phyloP scores from a whole-genome alignment of 2,329 filamentous ascomycete species.

The Colletotrichum sp. region DNA sequence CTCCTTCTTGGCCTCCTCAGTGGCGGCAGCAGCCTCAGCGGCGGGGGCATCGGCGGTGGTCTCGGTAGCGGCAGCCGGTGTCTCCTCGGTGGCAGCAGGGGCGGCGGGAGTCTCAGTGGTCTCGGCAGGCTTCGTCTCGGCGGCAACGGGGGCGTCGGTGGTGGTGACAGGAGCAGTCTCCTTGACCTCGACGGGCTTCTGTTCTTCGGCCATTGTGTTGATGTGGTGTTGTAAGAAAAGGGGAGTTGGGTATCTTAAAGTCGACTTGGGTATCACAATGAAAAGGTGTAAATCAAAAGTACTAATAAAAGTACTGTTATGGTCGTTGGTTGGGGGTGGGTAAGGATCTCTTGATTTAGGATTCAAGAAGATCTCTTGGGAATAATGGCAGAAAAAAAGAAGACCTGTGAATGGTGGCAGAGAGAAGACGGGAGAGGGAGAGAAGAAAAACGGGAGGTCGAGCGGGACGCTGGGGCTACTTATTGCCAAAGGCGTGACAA shows the following conservation, averaged over 20 bases:
- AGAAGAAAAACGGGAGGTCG: constrained; percentile 30
- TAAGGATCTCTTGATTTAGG: constrained; percentile 31
- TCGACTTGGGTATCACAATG: constrained; percentile 55
- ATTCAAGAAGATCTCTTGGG: constrained; percentile 33
- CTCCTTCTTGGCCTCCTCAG: constrained; percentile 53
- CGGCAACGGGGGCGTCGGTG: constrained; percentile 43
- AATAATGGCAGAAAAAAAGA: constrained; percentile 32
- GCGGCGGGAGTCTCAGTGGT: constrained; percentile 33
- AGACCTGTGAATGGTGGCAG: constrained; percentile 30
- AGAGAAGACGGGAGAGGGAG: constrained; percentile 32
- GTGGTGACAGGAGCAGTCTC: constrained; percentile 51
- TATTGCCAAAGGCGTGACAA: constrained; percentile 33
- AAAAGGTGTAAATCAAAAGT: constrained; percentile 46
- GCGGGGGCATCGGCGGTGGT: constrained; percentile 43
- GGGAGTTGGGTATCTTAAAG: constrained; percentile 42
- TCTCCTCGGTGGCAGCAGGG: constrained; percentile 43
- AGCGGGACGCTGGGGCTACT: constrained; percentile 40
- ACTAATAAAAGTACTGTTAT: constrained; percentile 28
- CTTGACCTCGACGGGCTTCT: constrained; percentile 70
- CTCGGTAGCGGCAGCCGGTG: constrained; percentile 37
- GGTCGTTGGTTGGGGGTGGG: constrained; percentile 27
- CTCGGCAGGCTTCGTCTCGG: constrained; percentile 37
- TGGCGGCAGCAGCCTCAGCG: constrained; percentile 36
- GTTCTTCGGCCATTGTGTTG: constrained; percentile 73
- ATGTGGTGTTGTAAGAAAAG: constrained; percentile 31